A percentile compares a stretch with the other conserved stretches of the same genome.
Conservation (phyloP, 371 early-diverging fungal genomes). For the Thermomucor indicae-seudaticae region DNA sequence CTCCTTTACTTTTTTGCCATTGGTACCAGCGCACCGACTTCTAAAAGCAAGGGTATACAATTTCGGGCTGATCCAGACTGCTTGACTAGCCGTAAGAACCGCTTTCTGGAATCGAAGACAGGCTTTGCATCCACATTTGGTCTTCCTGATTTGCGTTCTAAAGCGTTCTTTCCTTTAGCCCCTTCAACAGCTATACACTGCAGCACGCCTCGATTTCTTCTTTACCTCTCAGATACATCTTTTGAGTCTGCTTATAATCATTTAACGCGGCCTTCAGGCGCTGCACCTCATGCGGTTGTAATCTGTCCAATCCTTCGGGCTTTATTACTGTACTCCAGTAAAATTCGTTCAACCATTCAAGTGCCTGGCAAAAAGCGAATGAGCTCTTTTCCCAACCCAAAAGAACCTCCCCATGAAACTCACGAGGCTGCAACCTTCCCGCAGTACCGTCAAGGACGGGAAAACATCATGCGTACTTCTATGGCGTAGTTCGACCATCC, state of each 20-base stretch:
- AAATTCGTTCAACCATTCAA: conserved; percentile 45
- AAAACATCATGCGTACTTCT: conserved; percentile 63
- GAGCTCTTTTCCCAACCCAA: neutral
- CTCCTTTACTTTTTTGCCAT: conserved; percentile 29
- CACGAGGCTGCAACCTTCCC: conserved; percentile 48
- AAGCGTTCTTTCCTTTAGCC: neutral
- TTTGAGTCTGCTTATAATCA: conserved; percentile 37
- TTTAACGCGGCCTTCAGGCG: conserved; percentile 11
- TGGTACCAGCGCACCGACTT: neutral
- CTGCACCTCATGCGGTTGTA: conserved; percentile 5
- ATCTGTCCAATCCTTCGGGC: conserved; percentile 9
- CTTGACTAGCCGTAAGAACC: neutral
- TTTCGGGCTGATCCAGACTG: too few species aligned
- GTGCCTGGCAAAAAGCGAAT: conserved; percentile 19
- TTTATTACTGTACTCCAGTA: conserved; percentile 40
- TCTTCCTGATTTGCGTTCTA: neutral
- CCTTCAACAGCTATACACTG: neutral
- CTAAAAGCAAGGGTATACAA: neutral
- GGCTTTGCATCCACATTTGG: neutral
- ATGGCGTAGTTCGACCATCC: conserved; percentile 70
- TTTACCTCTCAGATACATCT: conserved; percentile 28
- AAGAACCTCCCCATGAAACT: neutral
- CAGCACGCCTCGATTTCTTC: neutral
- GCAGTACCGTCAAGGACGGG: conserved; percentile 54
- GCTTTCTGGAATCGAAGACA: neutral